Conservation (phyloP, 2,329 filamentous ascomycete genomes). For the Meredithiella fracta region DNA sequence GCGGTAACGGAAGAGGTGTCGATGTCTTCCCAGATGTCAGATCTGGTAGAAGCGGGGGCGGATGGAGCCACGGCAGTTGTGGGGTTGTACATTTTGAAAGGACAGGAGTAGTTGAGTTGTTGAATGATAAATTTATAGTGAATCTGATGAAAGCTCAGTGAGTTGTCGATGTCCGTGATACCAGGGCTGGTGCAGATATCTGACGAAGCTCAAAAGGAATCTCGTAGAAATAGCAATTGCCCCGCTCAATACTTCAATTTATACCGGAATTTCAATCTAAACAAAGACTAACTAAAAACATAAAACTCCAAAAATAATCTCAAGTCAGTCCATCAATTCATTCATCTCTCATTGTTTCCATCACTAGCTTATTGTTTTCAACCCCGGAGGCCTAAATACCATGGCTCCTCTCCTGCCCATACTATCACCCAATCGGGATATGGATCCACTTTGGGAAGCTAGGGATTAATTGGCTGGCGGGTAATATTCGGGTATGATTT, state of each 20-base stretch:
- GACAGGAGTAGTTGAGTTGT: too few species aligned
- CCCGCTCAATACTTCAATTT: too few species aligned
- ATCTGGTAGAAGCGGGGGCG: background rate
- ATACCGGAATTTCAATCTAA: too few species aligned
- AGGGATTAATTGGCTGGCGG: slow-evolving; percentile 5
- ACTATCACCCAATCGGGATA: background rate
- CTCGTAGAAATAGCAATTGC: background rate
- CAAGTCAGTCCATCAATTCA: too few species aligned
- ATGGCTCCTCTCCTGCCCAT: background rate
- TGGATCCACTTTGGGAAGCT: background rate
- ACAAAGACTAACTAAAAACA: too few species aligned
- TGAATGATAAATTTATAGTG: too few species aligned
- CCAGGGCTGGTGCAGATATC: background rate
- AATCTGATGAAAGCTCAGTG: too few species aligned
- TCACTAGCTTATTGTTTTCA: background rate
- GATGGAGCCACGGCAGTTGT: too few species aligned
- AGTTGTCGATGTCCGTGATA: too few species aligned
- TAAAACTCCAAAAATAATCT: too few species aligned
- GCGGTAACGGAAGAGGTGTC: slow-evolving; percentile 3
- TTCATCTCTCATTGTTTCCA: too few species aligned
- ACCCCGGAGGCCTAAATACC: background rate
- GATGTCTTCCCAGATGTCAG: slow-evolving; percentile 14
- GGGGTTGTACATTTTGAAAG: too few species aligned
- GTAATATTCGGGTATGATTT: background rate
- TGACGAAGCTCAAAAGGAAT: background rate